phyloP scores from a whole-genome alignment of 2,329 filamentous ascomycete species.

The Paecilomyces fulvus region DNA sequence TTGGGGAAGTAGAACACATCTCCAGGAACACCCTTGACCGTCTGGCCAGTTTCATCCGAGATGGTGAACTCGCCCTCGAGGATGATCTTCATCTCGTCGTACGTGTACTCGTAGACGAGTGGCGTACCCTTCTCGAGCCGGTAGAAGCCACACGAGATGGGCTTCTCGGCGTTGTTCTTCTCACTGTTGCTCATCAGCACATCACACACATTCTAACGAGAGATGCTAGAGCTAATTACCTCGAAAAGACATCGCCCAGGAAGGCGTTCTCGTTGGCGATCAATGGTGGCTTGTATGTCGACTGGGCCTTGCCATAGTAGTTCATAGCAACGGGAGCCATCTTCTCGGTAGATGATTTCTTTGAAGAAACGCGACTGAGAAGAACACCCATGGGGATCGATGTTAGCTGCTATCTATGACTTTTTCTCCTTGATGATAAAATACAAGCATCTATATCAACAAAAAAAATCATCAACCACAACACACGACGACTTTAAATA shows the following conservation, averaged over 20 bases:
- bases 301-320: slow-evolving; percentile 52
- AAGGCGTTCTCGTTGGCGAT: slow-evolving; percentile 62
- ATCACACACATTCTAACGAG: not conserved
- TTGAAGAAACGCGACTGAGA: not conserved
- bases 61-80: slow-evolving; percentile 60
- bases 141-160: slow-evolving; percentile 58
- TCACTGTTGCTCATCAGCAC: slow-evolving; percentile 30
- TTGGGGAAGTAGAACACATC: slow-evolving; percentile 64
- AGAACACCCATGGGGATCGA: not conserved
- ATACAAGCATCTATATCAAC: not conserved
- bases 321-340: slow-evolving; percentile 28
- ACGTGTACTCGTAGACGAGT: slow-evolving; percentile 60
- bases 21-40: slow-evolving; percentile 51
- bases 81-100: slow-evolving; percentile 68
- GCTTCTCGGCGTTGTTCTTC: slow-evolving; percentile 47
- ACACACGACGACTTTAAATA: not conserved
- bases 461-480: not conserved
- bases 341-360: slow-evolving; percentile 1
- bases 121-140: slow-evolving; percentile 59
- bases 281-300: slow-evolving; percentile 53
- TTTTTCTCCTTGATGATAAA: not conserved
- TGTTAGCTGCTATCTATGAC: not conserved
- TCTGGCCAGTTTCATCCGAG: slow-evolving; percentile 52
- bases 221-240: slow-evolving; percentile 23
- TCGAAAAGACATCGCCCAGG: slow-evolving; percentile 54